Conservation (phyloP, 257 asterid genomes). For the Perilla frutescens region DNA sequence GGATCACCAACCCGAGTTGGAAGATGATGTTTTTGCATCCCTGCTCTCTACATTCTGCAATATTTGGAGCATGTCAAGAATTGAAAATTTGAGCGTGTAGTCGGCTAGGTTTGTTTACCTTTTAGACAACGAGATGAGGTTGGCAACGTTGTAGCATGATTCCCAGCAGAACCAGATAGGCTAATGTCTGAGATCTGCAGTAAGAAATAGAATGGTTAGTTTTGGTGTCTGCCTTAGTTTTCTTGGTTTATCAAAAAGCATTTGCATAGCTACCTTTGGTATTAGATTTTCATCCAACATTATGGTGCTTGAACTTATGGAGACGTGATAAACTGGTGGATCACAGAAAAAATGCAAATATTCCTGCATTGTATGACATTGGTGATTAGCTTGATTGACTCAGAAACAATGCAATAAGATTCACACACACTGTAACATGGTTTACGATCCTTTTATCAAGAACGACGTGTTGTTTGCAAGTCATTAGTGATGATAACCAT, state of each 20-base stretch:
- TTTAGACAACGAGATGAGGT: slow-evolving; percentile 48
- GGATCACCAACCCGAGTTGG: slow-evolving; percentile 83
- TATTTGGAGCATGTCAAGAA: slow-evolving; percentile 20
- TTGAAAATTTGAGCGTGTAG: background rate
- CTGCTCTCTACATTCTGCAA: slow-evolving; percentile 54
- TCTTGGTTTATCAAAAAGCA: background rate
- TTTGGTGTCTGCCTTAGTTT: background rate
- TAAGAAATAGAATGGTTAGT: slow-evolving; percentile 20
- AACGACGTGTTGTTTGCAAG: slow-evolving; percentile 1
- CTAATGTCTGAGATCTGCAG: slow-evolving; percentile 75
- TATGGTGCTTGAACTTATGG: slow-evolving; percentile 81
- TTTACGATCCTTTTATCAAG: background rate
- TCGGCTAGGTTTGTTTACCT: slow-evolving; percentile 44
- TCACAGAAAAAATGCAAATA: slow-evolving; percentile 91
- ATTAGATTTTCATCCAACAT: slow-evolving; percentile 82
- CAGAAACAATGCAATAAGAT: background rate
- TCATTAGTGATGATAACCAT: background rate
- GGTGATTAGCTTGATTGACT: background rate
- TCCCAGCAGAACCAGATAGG: slow-evolving; percentile 47
- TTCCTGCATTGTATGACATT: slow-evolving; percentile 57
- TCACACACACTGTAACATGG: background rate
- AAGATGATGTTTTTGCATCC: slow-evolving; percentile 62
- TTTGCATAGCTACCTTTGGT: slow-evolving; percentile 59
- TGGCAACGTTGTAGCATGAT: slow-evolving; percentile 29
- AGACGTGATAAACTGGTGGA: slow-evolving; percentile 70